Evolutionary conservation across 2,329 filamentous ascomycete species (phyloP).

Genomic region (Aspergillus oerlinghausenensis): DNA sequence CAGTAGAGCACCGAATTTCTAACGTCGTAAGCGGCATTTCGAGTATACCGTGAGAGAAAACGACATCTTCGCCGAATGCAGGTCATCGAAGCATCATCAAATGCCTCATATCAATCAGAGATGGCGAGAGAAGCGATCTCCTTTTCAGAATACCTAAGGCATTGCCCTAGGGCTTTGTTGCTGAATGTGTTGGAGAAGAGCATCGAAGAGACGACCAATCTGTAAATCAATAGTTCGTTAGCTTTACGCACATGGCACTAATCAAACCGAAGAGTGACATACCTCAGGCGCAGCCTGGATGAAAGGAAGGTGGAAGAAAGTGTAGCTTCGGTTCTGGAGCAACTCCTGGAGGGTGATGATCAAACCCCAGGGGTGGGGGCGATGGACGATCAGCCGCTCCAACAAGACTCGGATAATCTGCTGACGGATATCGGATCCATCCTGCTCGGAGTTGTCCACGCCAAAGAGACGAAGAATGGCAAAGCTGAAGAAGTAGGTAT

Average conservation of each 20-base stretch:
- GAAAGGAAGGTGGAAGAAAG: slow-evolving; percentile 89
- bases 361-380: slow-evolving; percentile 93
- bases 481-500: slow-evolving; percentile 91
- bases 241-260: not conserved
- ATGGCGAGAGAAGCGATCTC: slow-evolving; percentile 7
- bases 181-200: slow-evolving; percentile 43
- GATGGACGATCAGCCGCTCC: slow-evolving; percentile 81
- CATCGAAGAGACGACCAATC: slow-evolving; percentile 44
- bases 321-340: slow-evolving; percentile 83
- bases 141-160: slow-evolving; percentile 19
- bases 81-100: slow-evolving; percentile 19
- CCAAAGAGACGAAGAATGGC: slow-evolving; percentile 80
- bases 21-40: slow-evolving; percentile 18
- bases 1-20: slow-evolving; percentile 16
- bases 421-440: slow-evolving; percentile 78
- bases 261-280: slow-evolving; percentile 21
- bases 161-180: slow-evolving; percentile 45
- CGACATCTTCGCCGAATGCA: slow-evolving; percentile 16
- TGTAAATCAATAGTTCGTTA: slow-evolving; percentile 13
- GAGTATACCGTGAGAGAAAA: slow-evolving; percentile 14
- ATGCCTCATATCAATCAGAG: slow-evolving; percentile 17
- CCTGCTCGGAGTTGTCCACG: slow-evolving; percentile 61
- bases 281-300: slow-evolving; percentile 88
- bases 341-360: slow-evolving; percentile 85
- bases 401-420: slow-evolving; percentile 85